Conservation (phyloP, 176 grass and related monocot species). For the Areca catechu region DNA sequence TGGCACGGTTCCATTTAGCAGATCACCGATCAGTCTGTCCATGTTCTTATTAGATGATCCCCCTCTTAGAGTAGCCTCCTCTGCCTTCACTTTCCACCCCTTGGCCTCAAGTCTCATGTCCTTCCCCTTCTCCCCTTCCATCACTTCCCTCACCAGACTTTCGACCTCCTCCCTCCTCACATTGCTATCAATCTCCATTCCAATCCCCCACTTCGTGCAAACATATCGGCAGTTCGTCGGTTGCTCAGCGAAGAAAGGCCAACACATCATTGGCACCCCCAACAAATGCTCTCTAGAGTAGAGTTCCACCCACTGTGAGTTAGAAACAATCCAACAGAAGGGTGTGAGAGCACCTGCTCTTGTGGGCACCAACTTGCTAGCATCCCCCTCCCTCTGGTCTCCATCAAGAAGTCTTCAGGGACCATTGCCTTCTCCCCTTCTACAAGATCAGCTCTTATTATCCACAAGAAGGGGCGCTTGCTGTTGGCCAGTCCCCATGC, state of each 20-base stretch:
- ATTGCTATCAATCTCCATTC: constrained; percentile 38
- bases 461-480: constrained; percentile 47
- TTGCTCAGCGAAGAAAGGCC: constrained; percentile 70
- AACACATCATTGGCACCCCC: constrained; percentile 63
- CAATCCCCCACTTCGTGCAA: constrained; percentile 44
- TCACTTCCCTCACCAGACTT: constrained; percentile 34
- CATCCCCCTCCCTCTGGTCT: constrained; percentile 30
- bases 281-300: constrained; percentile 46
- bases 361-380: constrained; percentile 59
- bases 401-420: constrained; percentile 24
- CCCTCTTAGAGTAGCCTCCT: constrained; percentile 15
- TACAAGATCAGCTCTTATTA: constrained; percentile 57
- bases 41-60: constrained; percentile 22
- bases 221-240: constrained; percentile 40
- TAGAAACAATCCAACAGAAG: constrained; percentile 43
- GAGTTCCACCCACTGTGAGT: constrained; percentile 83
- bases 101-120: constrained; percentile 30
- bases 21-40: constrained; percentile 20
- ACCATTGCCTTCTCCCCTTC: constrained; percentile 34
- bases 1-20: constrained; percentile 15
- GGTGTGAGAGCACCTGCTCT: constrained; percentile 38
- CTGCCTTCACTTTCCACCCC: constrained; percentile 43
- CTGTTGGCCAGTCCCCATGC: constrained; percentile 62
- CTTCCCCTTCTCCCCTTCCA: constrained; percentile 46
- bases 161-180: constrained; percentile 49